Base-by-base conservation (phyloP, 1,284 basidiomycete genomes). In the Wolfiporia cocos region DNA sequence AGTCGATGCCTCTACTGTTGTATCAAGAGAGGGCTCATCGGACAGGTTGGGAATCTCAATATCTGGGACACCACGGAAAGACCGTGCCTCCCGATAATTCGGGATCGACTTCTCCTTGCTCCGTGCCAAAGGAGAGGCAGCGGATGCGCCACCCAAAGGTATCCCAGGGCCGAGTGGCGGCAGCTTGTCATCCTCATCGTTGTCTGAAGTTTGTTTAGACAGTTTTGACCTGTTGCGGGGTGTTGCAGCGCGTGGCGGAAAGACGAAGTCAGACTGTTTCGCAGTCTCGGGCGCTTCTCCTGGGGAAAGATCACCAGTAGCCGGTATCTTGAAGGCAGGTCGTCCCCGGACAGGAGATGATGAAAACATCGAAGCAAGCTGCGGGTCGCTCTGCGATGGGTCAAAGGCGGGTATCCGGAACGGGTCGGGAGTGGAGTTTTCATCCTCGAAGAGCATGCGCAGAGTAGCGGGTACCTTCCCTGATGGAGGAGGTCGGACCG, bases 391-490 rank as follows among this genome's bases (percentile, higher is more conserved):
- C 35, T 48, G 38, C 11, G 51, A 47, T 20, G 50, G 37, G 21
- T 54, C 55, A 19, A 62, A 51, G 1, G 53, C 48, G 4, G 72
- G 66, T 18, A 73, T 58, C 28, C 68, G 68, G 51, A 76, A 66
- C 0, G 70, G 63, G 36, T 74, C 73, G 23, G 62, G 57, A 10
- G 64, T 56, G 17, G 60, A 50, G 3, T 49, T 46, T 7, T 73
- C 74, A 21, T 81, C 76, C 43, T 79, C 80, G 54, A 89, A 89
- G 14, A 89, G 65, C 46, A 68, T 64, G 0, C 85, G 80, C 17
- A 89, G 64, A 3, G 83, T 87, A 1, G 77, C 74, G 3, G 86
- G 86, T n/a, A 87, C 55, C 36, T 73, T 67, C 11, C 72, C 59
- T 21, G 71, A 47, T 22, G 57, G 46, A 15, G 66, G 63, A 3